phyloP scores from a whole-genome alignment of 805 yeast genomes.

The Yueomyces sp. region DNA sequence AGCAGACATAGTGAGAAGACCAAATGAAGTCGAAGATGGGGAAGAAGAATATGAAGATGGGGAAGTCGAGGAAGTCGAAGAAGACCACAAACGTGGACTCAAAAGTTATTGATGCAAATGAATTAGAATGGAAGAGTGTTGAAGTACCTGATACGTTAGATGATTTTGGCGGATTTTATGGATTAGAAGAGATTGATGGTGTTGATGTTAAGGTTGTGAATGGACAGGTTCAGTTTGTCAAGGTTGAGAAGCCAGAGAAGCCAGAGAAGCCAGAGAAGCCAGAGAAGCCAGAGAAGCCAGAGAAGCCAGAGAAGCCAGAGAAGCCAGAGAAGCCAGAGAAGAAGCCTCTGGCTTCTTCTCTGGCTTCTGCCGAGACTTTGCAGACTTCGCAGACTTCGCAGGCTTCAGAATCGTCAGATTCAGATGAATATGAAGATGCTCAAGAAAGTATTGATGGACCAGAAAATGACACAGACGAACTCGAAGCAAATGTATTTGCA shows the following conservation, averaged over 20 bases:
- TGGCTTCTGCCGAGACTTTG: too few species aligned
- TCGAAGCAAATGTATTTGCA: constrained; percentile 18
- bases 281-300: constrained; percentile 13
- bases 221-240: constrained; percentile 45
- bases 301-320: constrained; percentile 12
- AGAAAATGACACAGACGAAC: constrained; percentile 6
- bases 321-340: constrained; percentile 15
- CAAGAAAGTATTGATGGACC: constrained; percentile 1
- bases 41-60: too few species aligned
- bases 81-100: too few species aligned
- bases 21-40: too few species aligned
- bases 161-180: constrained; percentile 84
- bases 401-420: too few species aligned
- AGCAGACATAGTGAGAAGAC: too few species aligned
- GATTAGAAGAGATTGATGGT: constrained; percentile 88
- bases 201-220: constrained; percentile 67
- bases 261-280: constrained; percentile 10
- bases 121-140: constrained; percentile 67
- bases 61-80: too few species aligned
- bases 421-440: constrained; percentile 5
- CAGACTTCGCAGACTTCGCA: neutral
- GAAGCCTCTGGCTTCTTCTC: too few species aligned
- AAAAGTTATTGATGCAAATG: constrained; percentile 13
- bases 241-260: constrained; percentile 7
- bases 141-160: constrained; percentile 72